These are phyloP conservation scores for Ceratobasidium theobromae DNA, from an alignment of 1,284 basidiomycete genomes.

Conservation along the genomic window DNA sequence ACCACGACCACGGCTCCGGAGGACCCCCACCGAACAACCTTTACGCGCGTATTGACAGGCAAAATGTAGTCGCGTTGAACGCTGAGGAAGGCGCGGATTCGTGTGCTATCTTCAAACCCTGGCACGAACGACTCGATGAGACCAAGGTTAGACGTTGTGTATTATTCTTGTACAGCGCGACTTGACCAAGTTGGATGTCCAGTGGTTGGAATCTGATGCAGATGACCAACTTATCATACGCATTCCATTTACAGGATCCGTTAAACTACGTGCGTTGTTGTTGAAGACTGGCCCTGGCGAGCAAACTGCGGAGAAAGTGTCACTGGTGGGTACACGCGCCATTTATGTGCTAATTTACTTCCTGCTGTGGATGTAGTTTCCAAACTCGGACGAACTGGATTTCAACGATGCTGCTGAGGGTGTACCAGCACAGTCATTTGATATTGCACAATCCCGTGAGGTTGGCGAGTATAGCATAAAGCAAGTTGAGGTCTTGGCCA, in stretches of 20 bases:
- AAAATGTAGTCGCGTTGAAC: constrained; percentile 72
- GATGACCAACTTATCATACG: constrained; percentile 75
- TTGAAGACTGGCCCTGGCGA: constrained; percentile 72
- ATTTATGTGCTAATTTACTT: not conserved
- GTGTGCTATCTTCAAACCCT: constrained; percentile 66
- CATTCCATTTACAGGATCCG: constrained; percentile 76
- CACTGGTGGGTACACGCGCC: constrained; percentile 53
- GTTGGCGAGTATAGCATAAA: constrained; percentile 74
- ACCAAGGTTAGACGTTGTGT: constrained; percentile 49
- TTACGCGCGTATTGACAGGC: constrained; percentile 65
- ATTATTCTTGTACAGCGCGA: not conserved
- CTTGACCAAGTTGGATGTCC: constrained; percentile 6
- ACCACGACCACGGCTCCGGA: constrained; percentile 41
- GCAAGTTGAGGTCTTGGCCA: constrained; percentile 45
- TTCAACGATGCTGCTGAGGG: constrained; percentile 67
- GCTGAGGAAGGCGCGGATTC: constrained; percentile 50
- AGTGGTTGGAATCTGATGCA: constrained; percentile 79
- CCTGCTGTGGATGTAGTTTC: constrained; percentile 55
- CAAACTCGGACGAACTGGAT: constrained; percentile 69
- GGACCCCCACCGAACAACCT: constrained; percentile 61
- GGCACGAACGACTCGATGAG: constrained; percentile 69
- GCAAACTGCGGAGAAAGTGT: constrained; percentile 67
- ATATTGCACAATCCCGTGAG: constrained; percentile 64
- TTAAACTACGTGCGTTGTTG: constrained; percentile 71
- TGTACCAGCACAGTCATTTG: constrained; percentile 66